Percentiles rank a stretch among this genome's conserved stretches.
These are phyloP conservation scores for Crucihimalaya himalaica DNA, from an alignment of 345 rosid species.

Conservation along the genomic window DNA sequence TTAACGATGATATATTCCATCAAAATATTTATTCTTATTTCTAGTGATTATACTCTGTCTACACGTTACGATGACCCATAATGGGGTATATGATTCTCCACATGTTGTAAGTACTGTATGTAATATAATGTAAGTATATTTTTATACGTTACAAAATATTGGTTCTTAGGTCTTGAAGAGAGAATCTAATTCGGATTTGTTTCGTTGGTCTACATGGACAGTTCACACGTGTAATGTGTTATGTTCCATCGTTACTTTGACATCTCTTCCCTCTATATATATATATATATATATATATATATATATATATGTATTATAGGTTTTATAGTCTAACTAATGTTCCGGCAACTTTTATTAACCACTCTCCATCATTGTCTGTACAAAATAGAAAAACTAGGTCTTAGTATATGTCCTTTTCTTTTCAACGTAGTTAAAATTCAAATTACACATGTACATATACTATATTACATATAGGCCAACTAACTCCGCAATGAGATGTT, in stretches of 20 bases:
- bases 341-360: conserved; percentile 9
- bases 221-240: conserved; percentile 32
- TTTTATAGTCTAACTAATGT: conserved; percentile 18
- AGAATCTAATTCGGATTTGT: conserved; percentile 35
- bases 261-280: not conserved
- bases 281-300: too few species aligned
- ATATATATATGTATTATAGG: too few species aligned
- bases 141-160: conserved; percentile 31
- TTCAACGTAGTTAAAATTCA: not conserved
- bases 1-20: conserved; percentile 24
- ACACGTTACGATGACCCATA: conserved; percentile 35
- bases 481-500: conserved; percentile 1
- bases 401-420: not conserved
- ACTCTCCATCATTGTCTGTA: conserved; percentile 14
- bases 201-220: conserved; percentile 23
- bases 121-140: not conserved
- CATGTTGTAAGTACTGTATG: conserved; percentile 29
- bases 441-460: not conserved
- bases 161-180: conserved; percentile 15
- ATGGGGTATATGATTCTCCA: conserved; percentile 43
- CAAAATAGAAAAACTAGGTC: not conserved
- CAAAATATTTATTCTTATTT: conserved; percentile 27
- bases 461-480: not conserved
- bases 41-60: conserved; percentile 34
- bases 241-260: conserved; percentile 31